These are phyloP conservation scores for Plasmodium adleri DNA, from an alignment of 169 alveolate genomes.

Conservation along the genomic window DNA sequence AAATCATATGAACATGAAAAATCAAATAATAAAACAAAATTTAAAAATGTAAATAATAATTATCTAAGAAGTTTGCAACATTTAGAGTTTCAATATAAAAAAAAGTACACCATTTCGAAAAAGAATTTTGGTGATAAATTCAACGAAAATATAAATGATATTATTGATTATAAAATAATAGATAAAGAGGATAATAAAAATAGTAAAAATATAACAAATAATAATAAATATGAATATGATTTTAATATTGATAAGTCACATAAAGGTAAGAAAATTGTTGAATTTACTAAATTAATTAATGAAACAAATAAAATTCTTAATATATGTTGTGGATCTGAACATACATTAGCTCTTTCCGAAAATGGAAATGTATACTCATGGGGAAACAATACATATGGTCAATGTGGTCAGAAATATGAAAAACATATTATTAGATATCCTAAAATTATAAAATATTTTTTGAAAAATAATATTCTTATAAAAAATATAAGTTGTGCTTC, in stretches of 20 bases:
- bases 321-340: constrained; percentile 79
- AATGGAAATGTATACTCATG: constrained; percentile 86
- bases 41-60: constrained; percentile 3
- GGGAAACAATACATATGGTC: constrained; percentile 80
- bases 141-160: constrained; percentile 18
- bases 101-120: constrained; percentile 23
- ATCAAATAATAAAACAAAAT: background rate
- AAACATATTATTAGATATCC: constrained; percentile 69
- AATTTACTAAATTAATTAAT: constrained; percentile 69
- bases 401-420: constrained; percentile 73
- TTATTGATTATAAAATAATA: constrained; percentile 57
- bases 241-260: too few relatives aligned
- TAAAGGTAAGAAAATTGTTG: constrained; percentile 31
- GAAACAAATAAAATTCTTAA: constrained; percentile 73
- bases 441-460: constrained; percentile 60
- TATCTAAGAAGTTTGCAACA: constrained; percentile 34
- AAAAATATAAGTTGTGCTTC: constrained; percentile 72
- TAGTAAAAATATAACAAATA: constrained; percentile 17
- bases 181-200: constrained; percentile 27
- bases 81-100: constrained; percentile 53
- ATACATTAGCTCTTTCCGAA: constrained; percentile 82
- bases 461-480: constrained; percentile 57
- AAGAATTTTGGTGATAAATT: background rate
- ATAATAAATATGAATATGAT: too few relatives aligned
- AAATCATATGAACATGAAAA: background rate